Conservation (phyloP, 495 filamentous ascomycete genomes). For the Penicillium herquei region DNA sequence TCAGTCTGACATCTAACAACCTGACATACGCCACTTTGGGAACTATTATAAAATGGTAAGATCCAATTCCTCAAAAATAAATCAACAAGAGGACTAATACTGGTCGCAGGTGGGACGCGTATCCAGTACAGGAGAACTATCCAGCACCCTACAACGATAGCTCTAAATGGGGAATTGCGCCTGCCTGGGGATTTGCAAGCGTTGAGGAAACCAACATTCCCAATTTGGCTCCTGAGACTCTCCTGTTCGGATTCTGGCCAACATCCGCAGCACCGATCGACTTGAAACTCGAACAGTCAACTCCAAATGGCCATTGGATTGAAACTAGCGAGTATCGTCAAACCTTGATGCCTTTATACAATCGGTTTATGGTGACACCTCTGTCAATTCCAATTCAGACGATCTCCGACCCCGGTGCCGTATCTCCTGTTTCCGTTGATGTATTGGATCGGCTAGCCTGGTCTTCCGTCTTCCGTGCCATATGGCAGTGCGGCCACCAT, state of each 20-base stretch:
- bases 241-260: conserved; percentile 39
- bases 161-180: conserved; percentile 49
- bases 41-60: conserved; percentile 46
- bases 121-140: conserved; percentile 32
- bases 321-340: conserved; percentile 44
- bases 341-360: conserved; percentile 51
- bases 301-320: conserved; percentile 31
- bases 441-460: conserved; percentile 26
- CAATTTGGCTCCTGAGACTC: conserved; percentile 20
- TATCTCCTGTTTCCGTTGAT: conserved; percentile 3
- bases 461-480: conserved; percentile 38
- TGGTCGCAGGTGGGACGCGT: conserved; percentile 33
- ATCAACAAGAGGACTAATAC: background rate
- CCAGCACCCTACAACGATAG: conserved; percentile 54
- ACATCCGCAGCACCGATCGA: conserved; percentile 25
- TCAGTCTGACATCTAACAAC: conserved; percentile 56
- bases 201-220: conserved; percentile 47
- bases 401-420: background rate
- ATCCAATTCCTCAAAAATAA: background rate
- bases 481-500: conserved; percentile 48
- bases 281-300: conserved; percentile 19
- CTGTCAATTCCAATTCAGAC: conserved; percentile 10
- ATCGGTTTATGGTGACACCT: conserved; percentile 36
- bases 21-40: conserved; percentile 53
- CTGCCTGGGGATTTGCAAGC: conserved; percentile 55